These are phyloP conservation scores for Acmispon strigosus DNA, from an alignment of 306 rosid genomes.

Conservation along the genomic window DNA sequence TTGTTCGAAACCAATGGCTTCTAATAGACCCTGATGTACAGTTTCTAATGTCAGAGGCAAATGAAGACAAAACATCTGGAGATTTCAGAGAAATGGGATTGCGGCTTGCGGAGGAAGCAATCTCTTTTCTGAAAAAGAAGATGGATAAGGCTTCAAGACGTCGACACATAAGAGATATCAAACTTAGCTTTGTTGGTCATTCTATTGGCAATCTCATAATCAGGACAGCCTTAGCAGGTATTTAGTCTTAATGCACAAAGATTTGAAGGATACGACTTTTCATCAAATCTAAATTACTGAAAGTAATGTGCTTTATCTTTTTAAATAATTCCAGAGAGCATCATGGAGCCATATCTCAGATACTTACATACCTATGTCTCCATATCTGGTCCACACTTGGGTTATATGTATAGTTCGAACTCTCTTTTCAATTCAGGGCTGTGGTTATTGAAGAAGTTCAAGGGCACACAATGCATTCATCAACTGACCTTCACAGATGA, in stretches of 20 bases:
- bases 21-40: conserved; percentile 82
- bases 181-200: conserved; percentile 95
- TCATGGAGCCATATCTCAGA: conserved; percentile 85
- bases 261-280: conserved; percentile 2
- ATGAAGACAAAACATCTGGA: conserved; percentile 83
- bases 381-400: conserved; percentile 97
- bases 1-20: conserved; percentile 95
- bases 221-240: conserved; percentile 90
- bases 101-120: conserved; percentile 86
- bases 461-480: conserved; percentile 87
- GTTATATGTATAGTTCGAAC: conserved; percentile 90
- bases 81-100: conserved; percentile 97
- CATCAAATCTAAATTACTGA: not conserved
- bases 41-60: conserved; percentile 87
- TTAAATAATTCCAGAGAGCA: conserved; percentile 59
- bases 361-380: conserved; percentile 79
- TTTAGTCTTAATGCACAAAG: not conserved
- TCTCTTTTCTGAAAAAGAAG: conserved; percentile 72
- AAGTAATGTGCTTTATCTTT: not conserved
- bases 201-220: conserved; percentile 91
- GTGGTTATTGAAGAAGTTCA: conserved; percentile 92
- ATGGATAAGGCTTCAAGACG: conserved; percentile 72
- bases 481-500: conserved; percentile 94
- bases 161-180: conserved; percentile 53
- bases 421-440: conserved; percentile 91